Conservation (phyloP, 495 filamentous ascomycete genomes). For the Durotheca rogersii region DNA sequence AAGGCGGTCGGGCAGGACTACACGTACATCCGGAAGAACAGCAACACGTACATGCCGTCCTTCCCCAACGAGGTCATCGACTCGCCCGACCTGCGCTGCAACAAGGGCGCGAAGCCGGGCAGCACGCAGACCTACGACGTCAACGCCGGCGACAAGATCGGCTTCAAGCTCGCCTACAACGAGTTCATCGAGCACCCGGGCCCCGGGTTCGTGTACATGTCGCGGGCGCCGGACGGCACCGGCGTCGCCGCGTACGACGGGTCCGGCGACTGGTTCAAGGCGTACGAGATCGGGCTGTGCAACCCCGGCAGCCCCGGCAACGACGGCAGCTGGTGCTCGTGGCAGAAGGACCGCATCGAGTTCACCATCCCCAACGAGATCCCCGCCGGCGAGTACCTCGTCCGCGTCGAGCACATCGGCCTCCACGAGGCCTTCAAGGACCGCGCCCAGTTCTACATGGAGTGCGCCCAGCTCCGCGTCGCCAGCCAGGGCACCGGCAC, state of each 20-base stretch:
- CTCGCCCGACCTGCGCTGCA: conserved; percentile 50
- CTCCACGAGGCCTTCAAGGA: conserved; percentile 45
- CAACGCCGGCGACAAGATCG: conserved; percentile 49
- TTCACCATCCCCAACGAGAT: conserved; percentile 52
- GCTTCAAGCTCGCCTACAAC: conserved; percentile 48
- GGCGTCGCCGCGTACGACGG: conserved; percentile 48
- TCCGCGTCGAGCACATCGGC: conserved; percentile 58
- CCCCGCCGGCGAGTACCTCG: conserved; percentile 56
- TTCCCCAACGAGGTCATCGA: conserved; percentile 42
- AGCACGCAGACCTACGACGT: conserved; percentile 39
- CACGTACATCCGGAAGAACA: conserved; percentile 42
- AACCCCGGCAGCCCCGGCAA: conserved; percentile 25
- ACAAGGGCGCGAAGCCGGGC: conserved; percentile 40
- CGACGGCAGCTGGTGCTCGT: conserved; percentile 41
- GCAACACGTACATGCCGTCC: conserved; percentile 44
- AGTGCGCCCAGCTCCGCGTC: conserved; percentile 57
- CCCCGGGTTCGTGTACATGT: conserved; percentile 50
- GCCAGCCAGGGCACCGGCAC: conserved; percentile 44
- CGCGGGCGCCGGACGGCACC: conserved; percentile 46
- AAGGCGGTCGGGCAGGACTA: conserved; percentile 33
- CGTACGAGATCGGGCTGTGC: conserved; percentile 35
- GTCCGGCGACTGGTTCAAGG: conserved; percentile 55
- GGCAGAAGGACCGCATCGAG: conserved; percentile 43
- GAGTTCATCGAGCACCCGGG: conserved; percentile 51
- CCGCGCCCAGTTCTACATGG: conserved; percentile 50